Conservation (phyloP, 768 basidiomycete species). For the Cubamyces sp. region DNA sequence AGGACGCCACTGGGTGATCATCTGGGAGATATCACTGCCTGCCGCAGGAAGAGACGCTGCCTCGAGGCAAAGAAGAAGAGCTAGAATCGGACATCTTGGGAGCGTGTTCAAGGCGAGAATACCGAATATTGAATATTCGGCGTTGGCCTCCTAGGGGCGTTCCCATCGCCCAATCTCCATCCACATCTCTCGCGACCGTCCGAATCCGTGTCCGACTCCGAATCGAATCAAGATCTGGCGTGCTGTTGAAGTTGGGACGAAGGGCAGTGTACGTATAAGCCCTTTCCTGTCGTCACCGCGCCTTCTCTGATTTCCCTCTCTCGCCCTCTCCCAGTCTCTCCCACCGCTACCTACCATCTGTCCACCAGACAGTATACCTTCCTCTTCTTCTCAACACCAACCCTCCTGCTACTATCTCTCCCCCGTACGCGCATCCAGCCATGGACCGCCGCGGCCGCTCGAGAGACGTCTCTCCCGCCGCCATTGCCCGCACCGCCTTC, state of each 20-base stretch:
- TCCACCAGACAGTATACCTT: too few relatives aligned
- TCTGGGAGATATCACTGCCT: not conserved
- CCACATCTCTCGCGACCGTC: too few relatives aligned
- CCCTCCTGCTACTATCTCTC: too few relatives aligned
- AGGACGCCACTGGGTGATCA: not conserved
- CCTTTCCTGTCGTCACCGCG: slow-evolving; percentile 22
- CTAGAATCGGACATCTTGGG: slow-evolving; percentile 15
- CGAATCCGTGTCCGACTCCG: too few relatives aligned
- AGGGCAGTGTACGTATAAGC: slow-evolving; percentile 27
- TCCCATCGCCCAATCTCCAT: slow-evolving; percentile 1
- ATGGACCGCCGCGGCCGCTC: slow-evolving; percentile 36
- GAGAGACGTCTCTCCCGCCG: slow-evolving; percentile 32
- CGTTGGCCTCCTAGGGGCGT: not conserved
- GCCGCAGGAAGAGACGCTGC: slow-evolving; percentile 12
- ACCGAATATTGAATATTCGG: not conserved
- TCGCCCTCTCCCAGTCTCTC: slow-evolving; percentile 17
- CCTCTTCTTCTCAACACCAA: too few relatives aligned
- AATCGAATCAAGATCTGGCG: too few relatives aligned
- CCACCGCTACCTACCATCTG: not conserved
- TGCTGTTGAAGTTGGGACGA: too few relatives aligned
- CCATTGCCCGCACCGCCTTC: slow-evolving; percentile 19
- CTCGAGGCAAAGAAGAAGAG: slow-evolving; percentile 21
- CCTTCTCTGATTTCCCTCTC: slow-evolving; percentile 24
- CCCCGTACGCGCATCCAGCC: slow-evolving; percentile 16
- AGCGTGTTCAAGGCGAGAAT: not conserved